These are phyloP conservation scores for Metschnikowia reukaufii DNA, from an alignment of 805 yeast species.

Conservation along the genomic window DNA sequence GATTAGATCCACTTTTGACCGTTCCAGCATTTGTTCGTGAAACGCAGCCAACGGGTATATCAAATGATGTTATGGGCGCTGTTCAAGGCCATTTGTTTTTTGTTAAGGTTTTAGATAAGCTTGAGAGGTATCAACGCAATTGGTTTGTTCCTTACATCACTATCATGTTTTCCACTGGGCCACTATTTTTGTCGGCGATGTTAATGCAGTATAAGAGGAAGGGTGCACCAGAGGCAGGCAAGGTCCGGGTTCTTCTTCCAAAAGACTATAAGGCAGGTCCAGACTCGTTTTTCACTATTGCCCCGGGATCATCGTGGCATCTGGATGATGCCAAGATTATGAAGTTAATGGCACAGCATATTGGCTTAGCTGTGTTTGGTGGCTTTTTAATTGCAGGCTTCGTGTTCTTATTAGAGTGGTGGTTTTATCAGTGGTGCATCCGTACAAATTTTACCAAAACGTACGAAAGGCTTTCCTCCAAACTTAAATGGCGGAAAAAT, in stretches of 20 bases:
- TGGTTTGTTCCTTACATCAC: conserved; percentile 88
- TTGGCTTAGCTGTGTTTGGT: conserved; percentile 64
- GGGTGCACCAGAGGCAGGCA: conserved; percentile 66
- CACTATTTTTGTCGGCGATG: conserved; percentile 78
- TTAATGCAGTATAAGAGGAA: conserved; percentile 87
- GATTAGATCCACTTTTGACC: conserved; percentile 75
- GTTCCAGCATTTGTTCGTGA: conserved; percentile 86
- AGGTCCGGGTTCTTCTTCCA: conserved; percentile 70
- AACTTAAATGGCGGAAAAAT: conserved; percentile 16
- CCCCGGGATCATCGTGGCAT: conserved; percentile 93
- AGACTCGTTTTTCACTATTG: conserved; percentile 67
- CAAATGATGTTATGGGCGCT: conserved; percentile 91
- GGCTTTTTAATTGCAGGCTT: conserved; percentile 61
- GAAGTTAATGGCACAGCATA: conserved; percentile 70
- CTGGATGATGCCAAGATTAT: conserved; percentile 80
- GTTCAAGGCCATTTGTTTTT: conserved; percentile 87
- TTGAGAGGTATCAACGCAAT: conserved; percentile 59
- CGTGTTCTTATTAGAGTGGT: conserved; percentile 39
- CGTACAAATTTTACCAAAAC: conserved; percentile 30
- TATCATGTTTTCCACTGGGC: conserved; percentile 93
- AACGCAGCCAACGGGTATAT: conserved; percentile 86
- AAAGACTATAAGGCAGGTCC: conserved; percentile 63
- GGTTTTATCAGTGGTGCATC: conserved; percentile 38
- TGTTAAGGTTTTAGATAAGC: conserved; percentile 61
- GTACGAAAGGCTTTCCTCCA: conserved; percentile 15